phyloP scores from a whole-genome alignment of 768 basidiomycete genomes.

The Trametes cinnabarina region DNA sequence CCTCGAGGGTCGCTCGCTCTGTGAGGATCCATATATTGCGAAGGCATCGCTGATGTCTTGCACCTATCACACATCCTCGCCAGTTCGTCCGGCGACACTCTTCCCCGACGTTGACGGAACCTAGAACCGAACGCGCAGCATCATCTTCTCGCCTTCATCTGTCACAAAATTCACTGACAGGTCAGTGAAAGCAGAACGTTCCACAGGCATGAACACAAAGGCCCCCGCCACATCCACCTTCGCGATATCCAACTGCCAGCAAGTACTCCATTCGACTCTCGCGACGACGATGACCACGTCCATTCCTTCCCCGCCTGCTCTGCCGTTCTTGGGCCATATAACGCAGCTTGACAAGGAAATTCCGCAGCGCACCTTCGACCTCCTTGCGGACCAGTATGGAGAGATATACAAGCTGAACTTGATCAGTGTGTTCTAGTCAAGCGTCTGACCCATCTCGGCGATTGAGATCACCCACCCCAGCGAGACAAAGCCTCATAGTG shows the following conservation, averaged over 20 bases:
- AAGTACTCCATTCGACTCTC: too few relatives aligned
- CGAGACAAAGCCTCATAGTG: slow-evolving; percentile 29
- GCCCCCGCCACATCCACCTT: too few relatives aligned
- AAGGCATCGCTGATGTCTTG: too few relatives aligned
- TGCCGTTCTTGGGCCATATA: slow-evolving; percentile 44
- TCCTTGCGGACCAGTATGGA: slow-evolving; percentile 41
- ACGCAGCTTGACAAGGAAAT: slow-evolving; percentile 36
- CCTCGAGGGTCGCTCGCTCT: not conserved
- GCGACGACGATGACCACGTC: slow-evolving; percentile 33
- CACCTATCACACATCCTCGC: too few relatives aligned
- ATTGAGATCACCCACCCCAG: slow-evolving; percentile 16
- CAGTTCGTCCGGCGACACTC: slow-evolving; percentile 1
- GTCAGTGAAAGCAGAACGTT: not conserved
- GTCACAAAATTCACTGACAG: not conserved
- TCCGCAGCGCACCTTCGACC: slow-evolving; percentile 34
- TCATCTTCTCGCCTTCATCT: not conserved
- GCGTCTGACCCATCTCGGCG: not conserved
- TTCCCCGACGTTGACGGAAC: not conserved
- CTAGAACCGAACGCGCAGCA: not conserved
- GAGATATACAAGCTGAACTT: slow-evolving; percentile 41
- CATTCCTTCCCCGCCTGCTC: slow-evolving; percentile 42
- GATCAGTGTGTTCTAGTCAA: slow-evolving; percentile 28
- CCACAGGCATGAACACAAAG: too few relatives aligned
- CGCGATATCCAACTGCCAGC: too few relatives aligned
- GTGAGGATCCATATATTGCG: too few relatives aligned